These are phyloP conservation scores for Gnaphalium uliginosum DNA, from an alignment of 129 eudicot genomes.

Conservation along the genomic window DNA sequence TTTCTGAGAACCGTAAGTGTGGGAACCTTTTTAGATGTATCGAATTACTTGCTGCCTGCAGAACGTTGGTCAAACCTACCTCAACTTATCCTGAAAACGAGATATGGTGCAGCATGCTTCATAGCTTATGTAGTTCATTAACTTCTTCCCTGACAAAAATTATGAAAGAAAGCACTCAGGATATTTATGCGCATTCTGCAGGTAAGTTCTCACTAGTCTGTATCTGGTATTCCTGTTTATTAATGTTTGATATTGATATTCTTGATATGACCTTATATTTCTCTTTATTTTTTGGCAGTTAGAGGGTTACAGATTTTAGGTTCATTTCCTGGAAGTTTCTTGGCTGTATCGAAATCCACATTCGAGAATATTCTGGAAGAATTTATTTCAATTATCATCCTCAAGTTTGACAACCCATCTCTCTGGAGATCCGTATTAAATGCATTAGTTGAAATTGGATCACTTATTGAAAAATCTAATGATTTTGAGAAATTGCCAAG, in stretches of 20 bases:
- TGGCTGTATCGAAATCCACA: slow-evolving; percentile 47
- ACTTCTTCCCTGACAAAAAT: slow-evolving; percentile 43
- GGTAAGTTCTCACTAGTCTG: slow-evolving; percentile 41
- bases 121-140: slow-evolving; percentile 44
- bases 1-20: slow-evolving; percentile 40
- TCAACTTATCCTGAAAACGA: slow-evolving; percentile 32
- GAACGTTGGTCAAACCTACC: slow-evolving; percentile 48
- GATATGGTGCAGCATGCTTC: slow-evolving; percentile 68
- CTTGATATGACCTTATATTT: neutral
- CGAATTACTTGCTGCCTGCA: slow-evolving; percentile 72
- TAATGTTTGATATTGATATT: neutral
- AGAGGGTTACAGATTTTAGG: slow-evolving; percentile 75
- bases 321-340: slow-evolving; percentile 71
- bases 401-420: slow-evolving; percentile 36
- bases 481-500: slow-evolving; percentile 54
- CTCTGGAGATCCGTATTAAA: slow-evolving; percentile 59
- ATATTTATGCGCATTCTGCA: slow-evolving; percentile 36
- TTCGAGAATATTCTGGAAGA: slow-evolving; percentile 63
- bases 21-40: slow-evolving; percentile 64
- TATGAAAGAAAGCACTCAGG: slow-evolving; percentile 40
- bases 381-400: slow-evolving; percentile 50
- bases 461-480: slow-evolving; percentile 44
- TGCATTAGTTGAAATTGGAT: slow-evolving; percentile 61
- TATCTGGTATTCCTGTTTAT: neutral
- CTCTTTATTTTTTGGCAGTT: slow-evolving; percentile 45